Base-by-base conservation (phyloP, 768 basidiomycete species). In the Lentinula sp. region DNA sequence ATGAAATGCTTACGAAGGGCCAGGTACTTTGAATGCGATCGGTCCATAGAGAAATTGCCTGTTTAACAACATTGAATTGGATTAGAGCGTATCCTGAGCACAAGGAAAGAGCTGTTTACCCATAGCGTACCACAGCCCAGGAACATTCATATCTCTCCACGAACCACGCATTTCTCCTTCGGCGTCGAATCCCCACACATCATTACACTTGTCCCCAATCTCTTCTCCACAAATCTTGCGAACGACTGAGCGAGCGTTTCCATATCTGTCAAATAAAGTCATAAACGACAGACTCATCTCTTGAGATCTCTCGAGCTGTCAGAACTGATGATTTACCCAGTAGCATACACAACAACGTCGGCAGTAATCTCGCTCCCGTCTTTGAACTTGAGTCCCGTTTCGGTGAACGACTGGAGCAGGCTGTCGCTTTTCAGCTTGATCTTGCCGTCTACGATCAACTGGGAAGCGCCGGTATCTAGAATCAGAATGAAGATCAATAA, bases 381-480 rank as follows among this genome's bases (percentile, higher is more conserved):
- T 13, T 80, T 78, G 60, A 84, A 85, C 46, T 71, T 68, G 28
- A 85, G 61, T 5, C 80, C 78, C n/a, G 59, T 66, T 48, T 73
- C 64, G 2, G 74, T 78, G 67, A 84, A 82, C 21, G 68, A 67
- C 59, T 76, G 69, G 59, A 88, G 80, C 50, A 75, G 71, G 52
- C 73, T 72, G 59, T 84, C 84, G 70, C 80, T 85, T 73, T 88
- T 89, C 60, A 89, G 70, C 69, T 87, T 87, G 75, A 89, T 85
- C 67, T 84, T 82, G 5, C 86, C 85, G 65, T 87, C 84, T 49
- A 81, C 79, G 66, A 89, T 82, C 64, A 83, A 72, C 69, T 86
- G 79, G 62, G 81, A 81, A 9, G 80, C 83, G 35, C 86, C 86
- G 18, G 80, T 79, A 64, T 85, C 84, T 84, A 55, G 6, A 39